These are phyloP conservation scores for Trametes hirsuta DNA, from an alignment of 1,284 basidiomycete species.

Conservation along the genomic window DNA sequence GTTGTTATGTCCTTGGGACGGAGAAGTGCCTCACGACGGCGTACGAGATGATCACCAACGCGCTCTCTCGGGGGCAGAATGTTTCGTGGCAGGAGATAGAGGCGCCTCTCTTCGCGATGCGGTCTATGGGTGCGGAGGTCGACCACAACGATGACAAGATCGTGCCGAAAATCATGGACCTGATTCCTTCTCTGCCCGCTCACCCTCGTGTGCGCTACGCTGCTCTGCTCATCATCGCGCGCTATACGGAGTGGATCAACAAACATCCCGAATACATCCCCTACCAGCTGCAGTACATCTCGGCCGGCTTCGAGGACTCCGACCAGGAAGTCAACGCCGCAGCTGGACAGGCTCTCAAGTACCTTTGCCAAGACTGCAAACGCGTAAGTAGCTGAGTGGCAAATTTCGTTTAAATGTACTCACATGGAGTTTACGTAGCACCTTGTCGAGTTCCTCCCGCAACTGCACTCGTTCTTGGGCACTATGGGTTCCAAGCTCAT, in stretches of 20 bases:
- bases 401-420: conserved; percentile 1
- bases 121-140: conserved; percentile 97
- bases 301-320: conserved; percentile 84
- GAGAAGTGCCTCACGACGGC: conserved; percentile 83
- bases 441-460: conserved; percentile 89
- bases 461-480: conserved; percentile 87
- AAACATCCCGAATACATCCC: conserved; percentile 88
- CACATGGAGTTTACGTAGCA: conserved; percentile 53
- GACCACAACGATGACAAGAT: conserved; percentile 84
- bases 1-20: conserved; percentile 92
- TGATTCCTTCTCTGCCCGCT: conserved; percentile 87
- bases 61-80: conserved; percentile 59
- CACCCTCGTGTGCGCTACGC: conserved; percentile 96
- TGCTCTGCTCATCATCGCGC: conserved; percentile 91
- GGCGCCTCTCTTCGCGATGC: conserved; percentile 96
- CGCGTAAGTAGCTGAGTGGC: conserved; percentile 48
- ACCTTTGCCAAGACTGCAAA: conserved; percentile 96
- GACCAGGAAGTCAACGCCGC: conserved; percentile 89
- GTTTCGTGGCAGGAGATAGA: conserved; percentile 96
- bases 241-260: conserved; percentile 98
- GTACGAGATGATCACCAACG: conserved; percentile 79
- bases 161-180: conserved; percentile 94
- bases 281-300: conserved; percentile 89
- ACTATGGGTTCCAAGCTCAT: conserved; percentile 77
- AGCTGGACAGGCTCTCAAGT: conserved; percentile 95